Conservation (phyloP, 78 protist species). For the Dictyostelium intermedium region DNA sequence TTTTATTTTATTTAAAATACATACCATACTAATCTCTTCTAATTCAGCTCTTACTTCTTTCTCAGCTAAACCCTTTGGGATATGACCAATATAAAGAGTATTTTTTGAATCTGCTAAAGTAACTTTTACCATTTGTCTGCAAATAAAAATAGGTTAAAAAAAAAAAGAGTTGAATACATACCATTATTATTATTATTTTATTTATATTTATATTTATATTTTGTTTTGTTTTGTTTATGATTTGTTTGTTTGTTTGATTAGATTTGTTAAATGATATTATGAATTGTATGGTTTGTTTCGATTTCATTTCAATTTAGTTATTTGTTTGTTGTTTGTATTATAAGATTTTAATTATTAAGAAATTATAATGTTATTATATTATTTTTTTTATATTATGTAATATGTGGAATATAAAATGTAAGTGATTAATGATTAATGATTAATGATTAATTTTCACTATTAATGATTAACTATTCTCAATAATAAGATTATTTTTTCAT, state of each 20-base stretch:
- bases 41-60: slow-evolving; percentile 49
- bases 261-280: background rate
- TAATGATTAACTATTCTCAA: background rate
- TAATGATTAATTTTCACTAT: slow-evolving; percentile 11
- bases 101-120: slow-evolving; percentile 61
- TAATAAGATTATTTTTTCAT: background rate
- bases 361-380: slow-evolving; percentile 19
- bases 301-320: background rate
- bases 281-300: background rate
- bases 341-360: slow-evolving; percentile 22
- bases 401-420: background rate
- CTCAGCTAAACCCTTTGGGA: slow-evolving; percentile 43
- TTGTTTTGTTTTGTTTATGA: background rate
- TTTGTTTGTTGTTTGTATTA: background rate
- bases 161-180: background rate
- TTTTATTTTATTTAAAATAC: background rate
- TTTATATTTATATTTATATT: background rate
- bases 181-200: background rate
- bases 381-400: background rate
- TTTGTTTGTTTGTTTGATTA: too few relatives aligned
- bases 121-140: slow-evolving; percentile 57
- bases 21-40: slow-evolving; percentile 52
- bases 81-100: slow-evolving; percentile 57
- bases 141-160: background rate
- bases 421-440: slow-evolving; percentile 42